Conservation (phyloP, 179 eudicot species). For the Drosera spatulata region DNA sequence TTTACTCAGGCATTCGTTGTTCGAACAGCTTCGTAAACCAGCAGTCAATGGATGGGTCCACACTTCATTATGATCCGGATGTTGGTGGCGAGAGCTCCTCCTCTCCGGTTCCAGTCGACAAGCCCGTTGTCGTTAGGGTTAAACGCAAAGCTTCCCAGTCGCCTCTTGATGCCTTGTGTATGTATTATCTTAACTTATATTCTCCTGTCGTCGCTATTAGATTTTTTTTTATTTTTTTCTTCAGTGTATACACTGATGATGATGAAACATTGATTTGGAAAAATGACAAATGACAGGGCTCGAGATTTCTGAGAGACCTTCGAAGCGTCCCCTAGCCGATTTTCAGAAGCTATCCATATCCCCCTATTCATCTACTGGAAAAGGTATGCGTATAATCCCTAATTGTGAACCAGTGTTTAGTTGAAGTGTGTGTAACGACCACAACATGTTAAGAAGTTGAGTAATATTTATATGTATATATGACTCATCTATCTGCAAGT, state of each 20-base stretch:
- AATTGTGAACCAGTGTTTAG: neutral
- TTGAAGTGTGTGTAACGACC: too few relatives aligned
- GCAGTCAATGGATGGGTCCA: too few relatives aligned
- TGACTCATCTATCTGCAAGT: too few relatives aligned
- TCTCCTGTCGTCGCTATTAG: neutral
- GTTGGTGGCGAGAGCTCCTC: slow-evolving; percentile 8
- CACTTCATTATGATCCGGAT: too few relatives aligned
- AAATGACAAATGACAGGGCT: slow-evolving; percentile 40
- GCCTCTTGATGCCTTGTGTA: slow-evolving; percentile 56
- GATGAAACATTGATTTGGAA: neutral
- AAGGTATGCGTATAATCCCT: neutral
- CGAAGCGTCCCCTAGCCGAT: slow-evolving; percentile 54
- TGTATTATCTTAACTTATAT: slow-evolving; percentile 5
- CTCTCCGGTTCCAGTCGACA: slow-evolving; percentile 12
- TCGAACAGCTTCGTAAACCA: too few relatives aligned
- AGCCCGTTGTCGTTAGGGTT: slow-evolving; percentile 57
- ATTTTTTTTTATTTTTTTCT: neutral
- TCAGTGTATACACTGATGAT: neutral
- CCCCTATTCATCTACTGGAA: slow-evolving; percentile 38
- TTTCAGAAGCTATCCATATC: slow-evolving; percentile 59
- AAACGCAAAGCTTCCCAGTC: slow-evolving; percentile 50
- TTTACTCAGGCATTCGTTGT: too few relatives aligned
- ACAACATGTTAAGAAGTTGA: too few relatives aligned
- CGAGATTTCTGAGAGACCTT: slow-evolving; percentile 75
- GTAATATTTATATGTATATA: too few relatives aligned